These are phyloP conservation scores for Globisporangium heterothallicum DNA, from an alignment of 352 stramenopile genomes.

Conservation along the genomic window DNA sequence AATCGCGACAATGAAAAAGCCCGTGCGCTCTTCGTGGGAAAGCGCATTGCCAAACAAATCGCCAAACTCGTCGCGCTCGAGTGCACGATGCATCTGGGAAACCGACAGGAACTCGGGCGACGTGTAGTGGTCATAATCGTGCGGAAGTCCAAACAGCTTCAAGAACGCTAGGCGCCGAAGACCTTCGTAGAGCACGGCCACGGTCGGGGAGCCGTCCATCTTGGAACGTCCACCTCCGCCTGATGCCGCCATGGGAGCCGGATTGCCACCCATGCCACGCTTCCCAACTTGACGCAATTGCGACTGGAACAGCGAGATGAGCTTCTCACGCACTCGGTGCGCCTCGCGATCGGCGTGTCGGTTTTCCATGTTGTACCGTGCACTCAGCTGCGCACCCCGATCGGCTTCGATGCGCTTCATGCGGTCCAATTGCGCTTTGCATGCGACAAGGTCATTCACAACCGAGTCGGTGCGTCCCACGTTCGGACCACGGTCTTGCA, in stretches of 20 bases:
- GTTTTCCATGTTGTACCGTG: constrained; percentile 45
- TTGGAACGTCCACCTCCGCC: constrained; percentile 7
- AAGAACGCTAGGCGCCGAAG: constrained; percentile 62
- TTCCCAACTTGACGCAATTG: constrained; percentile 48
- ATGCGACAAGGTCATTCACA: constrained; percentile 33
- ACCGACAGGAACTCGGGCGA: constrained; percentile 47
- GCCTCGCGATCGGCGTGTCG: constrained; percentile 52
- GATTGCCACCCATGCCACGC: constrained; percentile 15
- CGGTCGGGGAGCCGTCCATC: constrained; percentile 7
- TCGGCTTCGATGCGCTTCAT: constrained; percentile 49
- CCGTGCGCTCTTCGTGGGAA: constrained; percentile 64
- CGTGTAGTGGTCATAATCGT: constrained; percentile 48
- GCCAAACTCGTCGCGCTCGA: constrained; percentile 43
- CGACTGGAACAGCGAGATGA: constrained; percentile 34
- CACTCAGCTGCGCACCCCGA: constrained; percentile 32
- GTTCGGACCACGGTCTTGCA: constrained; percentile 55
- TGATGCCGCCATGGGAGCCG: neutral
- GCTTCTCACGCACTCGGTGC: constrained; percentile 35
- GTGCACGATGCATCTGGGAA: constrained; percentile 27
- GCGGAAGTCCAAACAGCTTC: constrained; percentile 46
- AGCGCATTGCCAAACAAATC: constrained; percentile 68
- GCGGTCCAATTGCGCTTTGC: constrained; percentile 42
- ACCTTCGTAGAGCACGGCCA: constrained; percentile 48
- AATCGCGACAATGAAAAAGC: constrained; percentile 50
- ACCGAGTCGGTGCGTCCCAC: constrained; percentile 43